phyloP scores from a whole-genome alignment of 23 red algal genomes.

The Agarophyton chilense region DNA sequence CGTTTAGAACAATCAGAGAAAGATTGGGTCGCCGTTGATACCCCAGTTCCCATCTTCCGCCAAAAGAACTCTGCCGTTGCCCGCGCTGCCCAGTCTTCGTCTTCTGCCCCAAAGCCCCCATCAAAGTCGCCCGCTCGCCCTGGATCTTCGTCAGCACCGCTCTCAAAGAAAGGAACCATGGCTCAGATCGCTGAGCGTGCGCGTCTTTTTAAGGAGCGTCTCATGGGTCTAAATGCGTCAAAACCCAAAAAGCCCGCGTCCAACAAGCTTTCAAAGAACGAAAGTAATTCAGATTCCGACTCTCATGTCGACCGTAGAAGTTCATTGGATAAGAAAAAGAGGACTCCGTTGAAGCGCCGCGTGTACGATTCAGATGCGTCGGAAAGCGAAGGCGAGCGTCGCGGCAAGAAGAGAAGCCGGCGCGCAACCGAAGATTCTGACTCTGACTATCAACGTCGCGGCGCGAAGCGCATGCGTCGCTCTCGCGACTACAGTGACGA shows the following conservation, averaged over 20 bases:
- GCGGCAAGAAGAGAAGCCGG: background rate
- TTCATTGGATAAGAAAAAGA: background rate
- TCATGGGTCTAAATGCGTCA: background rate
- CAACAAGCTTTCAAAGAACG: background rate
- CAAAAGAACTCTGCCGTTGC: slow-evolving; percentile 23
- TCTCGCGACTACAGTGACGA: slow-evolving; percentile 1
- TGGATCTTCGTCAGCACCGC: background rate
- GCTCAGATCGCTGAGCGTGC: slow-evolving; percentile 6
- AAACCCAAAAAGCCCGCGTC: background rate
- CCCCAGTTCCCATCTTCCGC: slow-evolving; percentile 18
- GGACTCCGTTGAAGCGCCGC: background rate
- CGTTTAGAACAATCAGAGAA: slow-evolving; percentile 18
- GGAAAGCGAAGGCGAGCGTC: background rate
- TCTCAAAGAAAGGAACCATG: background rate
- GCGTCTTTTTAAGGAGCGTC: slow-evolving; percentile 12
- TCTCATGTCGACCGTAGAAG: background rate
- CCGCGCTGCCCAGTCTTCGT: background rate
- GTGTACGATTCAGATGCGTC: background rate
- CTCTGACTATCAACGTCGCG: background rate
- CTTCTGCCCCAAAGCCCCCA: background rate
- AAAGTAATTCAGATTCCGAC: background rate
- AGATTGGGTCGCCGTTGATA: slow-evolving; percentile 52
- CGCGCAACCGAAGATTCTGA: background rate
- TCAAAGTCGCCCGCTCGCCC: background rate
- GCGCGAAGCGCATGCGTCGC: background rate